phyloP scores from a whole-genome alignment of 305 asterid genomes.

The Ajuga reptans region DNA sequence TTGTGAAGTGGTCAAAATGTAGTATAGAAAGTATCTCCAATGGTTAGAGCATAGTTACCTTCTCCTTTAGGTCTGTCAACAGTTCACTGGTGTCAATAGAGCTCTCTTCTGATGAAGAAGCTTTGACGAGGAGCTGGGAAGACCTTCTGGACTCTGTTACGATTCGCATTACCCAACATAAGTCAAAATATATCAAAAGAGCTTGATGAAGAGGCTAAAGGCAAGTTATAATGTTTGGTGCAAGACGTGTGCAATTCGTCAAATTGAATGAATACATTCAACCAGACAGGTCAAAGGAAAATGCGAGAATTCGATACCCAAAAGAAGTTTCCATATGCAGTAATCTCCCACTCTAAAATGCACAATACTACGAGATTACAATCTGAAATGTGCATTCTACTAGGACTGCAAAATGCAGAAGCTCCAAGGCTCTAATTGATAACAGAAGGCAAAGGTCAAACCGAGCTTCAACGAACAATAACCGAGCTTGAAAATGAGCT shows the following conservation, averaged over 20 bases:
- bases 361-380: neutral
- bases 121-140: slow-evolving; percentile 30
- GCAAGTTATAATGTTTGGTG: neutral
- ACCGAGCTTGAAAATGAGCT: no score
- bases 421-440: neutral
- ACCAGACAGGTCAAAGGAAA: neutral
- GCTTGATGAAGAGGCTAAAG: neutral
- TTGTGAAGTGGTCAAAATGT: neutral
- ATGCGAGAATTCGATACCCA: neutral
- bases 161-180: neutral
- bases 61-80: slow-evolving; percentile 36
- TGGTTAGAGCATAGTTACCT: slow-evolving; percentile 21
- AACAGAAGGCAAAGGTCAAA: neutral
- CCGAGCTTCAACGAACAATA: neutral
- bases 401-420: no score
- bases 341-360: neutral
- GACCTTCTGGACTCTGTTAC: slow-evolving; percentile 44
- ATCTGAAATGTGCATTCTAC: neutral
- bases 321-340: neutral
- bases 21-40: neutral
- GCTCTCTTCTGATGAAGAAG: slow-evolving; percentile 42
- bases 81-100: slow-evolving; percentile 31
- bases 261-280: neutral
- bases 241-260: neutral
- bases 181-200: slow-evolving; percentile 11